Percentiles rank a stretch among this genome's conserved stretches.
Evolutionary conservation across 2,329 filamentous ascomycete species (phyloP).

Genomic region (Talaromyces marneffei): DNA sequence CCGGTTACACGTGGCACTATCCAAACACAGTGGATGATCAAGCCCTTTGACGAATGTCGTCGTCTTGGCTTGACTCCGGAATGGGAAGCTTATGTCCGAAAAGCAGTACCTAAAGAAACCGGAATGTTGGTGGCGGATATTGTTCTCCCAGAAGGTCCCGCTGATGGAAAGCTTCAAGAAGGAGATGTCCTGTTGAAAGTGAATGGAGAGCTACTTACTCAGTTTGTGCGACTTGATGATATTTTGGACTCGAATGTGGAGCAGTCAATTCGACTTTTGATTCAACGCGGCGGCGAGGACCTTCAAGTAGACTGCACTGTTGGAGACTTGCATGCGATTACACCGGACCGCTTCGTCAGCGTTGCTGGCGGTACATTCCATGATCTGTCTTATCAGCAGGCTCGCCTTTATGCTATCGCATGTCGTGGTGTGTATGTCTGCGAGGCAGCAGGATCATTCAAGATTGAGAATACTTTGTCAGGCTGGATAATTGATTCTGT

Average conservation of each 20-base stretch:
- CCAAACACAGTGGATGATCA: slow-evolving; percentile 93
- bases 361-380: slow-evolving; percentile 95
- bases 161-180: slow-evolving; percentile 79
- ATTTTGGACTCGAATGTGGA: slow-evolving; percentile 86
- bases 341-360: slow-evolving; percentile 89
- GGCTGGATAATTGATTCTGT: slow-evolving; percentile 92
- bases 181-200: slow-evolving; percentile 91
- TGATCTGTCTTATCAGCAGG: slow-evolving; percentile 93
- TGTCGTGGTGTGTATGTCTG: slow-evolving; percentile 91
- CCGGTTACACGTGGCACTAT: slow-evolving; percentile 89
- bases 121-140: slow-evolving; percentile 97
- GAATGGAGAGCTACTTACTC: slow-evolving; percentile 85
- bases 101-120: slow-evolving; percentile 82
- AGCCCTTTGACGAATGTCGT: slow-evolving; percentile 95
- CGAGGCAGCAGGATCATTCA: slow-evolving; percentile 90
- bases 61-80: slow-evolving; percentile 76
- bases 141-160: slow-evolving; percentile 83
- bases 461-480: slow-evolving; percentile 82
- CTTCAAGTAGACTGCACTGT: slow-evolving; percentile 78
- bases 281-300: slow-evolving; percentile 85
- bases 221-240: slow-evolving; percentile 86
- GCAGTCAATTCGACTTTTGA: slow-evolving; percentile 67
- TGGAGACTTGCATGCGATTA: slow-evolving; percentile 87
- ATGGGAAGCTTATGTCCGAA: slow-evolving; percentile 80
- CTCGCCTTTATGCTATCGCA: slow-evolving; percentile 88